Evolutionary conservation across 805 yeast genomes (phyloP).

Genomic region (Ogataea trehalophila): DNA sequence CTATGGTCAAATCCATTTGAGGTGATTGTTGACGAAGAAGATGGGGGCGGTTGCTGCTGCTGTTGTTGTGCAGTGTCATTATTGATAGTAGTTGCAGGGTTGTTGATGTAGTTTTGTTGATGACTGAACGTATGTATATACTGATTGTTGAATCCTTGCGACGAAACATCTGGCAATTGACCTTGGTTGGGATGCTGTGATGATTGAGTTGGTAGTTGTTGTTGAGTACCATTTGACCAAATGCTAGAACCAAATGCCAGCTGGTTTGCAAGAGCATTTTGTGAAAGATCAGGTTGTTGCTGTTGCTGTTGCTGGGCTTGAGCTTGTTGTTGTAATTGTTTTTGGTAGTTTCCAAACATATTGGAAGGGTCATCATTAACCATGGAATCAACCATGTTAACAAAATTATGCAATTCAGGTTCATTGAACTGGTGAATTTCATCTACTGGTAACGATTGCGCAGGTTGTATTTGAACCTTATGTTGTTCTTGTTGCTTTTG

Average conservation of each 20-base stretch:
- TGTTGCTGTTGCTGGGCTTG: constrained; percentile 1
- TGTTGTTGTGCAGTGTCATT: background rate
- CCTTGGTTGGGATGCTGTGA: too few relatives aligned
- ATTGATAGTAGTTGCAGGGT: background rate
- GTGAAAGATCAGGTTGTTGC: constrained; percentile 1
- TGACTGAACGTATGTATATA: background rate
- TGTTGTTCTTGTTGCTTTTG: background rate
- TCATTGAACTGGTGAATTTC: background rate
- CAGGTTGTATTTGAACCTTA: background rate
- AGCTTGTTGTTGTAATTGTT: constrained; percentile 6
- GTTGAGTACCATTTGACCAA: too few relatives aligned
- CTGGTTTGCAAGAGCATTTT: too few relatives aligned
- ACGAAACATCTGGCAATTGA: too few relatives aligned
- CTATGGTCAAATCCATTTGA: background rate
- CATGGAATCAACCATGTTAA: constrained; percentile 29
- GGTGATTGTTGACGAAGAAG: background rate
- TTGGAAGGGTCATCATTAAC: constrained; percentile 20
- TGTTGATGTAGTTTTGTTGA: background rate
- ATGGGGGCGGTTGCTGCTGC: background rate
- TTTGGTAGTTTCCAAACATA: background rate
- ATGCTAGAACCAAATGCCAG: too few relatives aligned
- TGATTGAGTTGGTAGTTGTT: too few relatives aligned
- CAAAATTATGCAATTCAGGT: constrained; percentile 5
- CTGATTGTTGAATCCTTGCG: background rate
- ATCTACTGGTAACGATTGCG: background rate